Conservation (phyloP, 2,329 filamentous ascomycete genomes). For the Annulohypoxylon truncatum region DNA sequence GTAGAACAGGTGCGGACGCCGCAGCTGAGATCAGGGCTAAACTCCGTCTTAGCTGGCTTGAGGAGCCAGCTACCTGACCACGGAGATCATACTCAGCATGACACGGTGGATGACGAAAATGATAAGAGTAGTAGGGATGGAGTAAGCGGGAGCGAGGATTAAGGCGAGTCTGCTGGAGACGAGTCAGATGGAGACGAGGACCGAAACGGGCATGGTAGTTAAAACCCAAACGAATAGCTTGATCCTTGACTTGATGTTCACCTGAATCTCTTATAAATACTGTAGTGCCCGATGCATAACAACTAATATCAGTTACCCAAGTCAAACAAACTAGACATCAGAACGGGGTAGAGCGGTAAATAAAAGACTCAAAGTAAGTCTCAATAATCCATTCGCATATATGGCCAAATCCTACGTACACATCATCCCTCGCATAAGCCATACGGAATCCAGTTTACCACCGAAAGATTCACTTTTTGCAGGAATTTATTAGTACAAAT, state of each 20-base stretch:
- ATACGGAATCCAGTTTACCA: background rate
- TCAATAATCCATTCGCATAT: background rate
- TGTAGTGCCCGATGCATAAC: too few species aligned
- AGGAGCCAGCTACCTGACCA: constrained; percentile 41
- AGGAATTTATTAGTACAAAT: constrained; percentile 44
- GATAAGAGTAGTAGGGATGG: background rate
- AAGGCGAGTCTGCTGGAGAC: background rate
- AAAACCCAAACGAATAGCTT: constrained; percentile 7
- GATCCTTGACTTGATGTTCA: background rate
- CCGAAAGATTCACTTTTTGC: constrained; percentile 22
- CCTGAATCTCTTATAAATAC: background rate
- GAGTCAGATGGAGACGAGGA: background rate
- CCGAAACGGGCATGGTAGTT: constrained; percentile 22
- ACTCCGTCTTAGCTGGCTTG: constrained; percentile 44
- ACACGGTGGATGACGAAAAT: background rate
- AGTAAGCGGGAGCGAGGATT: constrained; percentile 13
- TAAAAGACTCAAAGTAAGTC: background rate
- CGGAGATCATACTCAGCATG: background rate
- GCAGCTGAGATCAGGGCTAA: constrained; percentile 48
- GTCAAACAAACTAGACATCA: background rate
- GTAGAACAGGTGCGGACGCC: constrained; percentile 41
- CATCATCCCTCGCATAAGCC: background rate
- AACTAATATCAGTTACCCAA: background rate
- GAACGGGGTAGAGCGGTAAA: background rate
- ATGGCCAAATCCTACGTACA: background rate